Percentiles rank a stretch among this genome's conserved stretches.
phyloP scores from a whole-genome alignment of 495 filamentous ascomycete genomes.

The Polyplosphaeria fusca region DNA sequence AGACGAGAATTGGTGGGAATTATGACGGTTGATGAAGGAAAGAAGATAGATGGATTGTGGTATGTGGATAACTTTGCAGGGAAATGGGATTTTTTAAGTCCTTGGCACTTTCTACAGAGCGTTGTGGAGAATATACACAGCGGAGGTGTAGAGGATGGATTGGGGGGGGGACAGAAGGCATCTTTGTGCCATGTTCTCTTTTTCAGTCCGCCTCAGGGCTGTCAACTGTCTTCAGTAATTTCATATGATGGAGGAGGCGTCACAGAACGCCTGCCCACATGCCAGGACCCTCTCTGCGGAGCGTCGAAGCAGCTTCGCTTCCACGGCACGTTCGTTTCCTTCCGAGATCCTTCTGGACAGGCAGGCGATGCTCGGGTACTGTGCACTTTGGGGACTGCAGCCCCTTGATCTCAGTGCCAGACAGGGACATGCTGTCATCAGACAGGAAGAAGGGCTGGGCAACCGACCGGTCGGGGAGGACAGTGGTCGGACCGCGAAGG shows the following conservation, averaged over 20 bases:
- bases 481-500: slow-evolving; percentile 16
- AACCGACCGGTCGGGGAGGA: slow-evolving; percentile 26
- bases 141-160: neutral
- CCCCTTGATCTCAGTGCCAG: slow-evolving; percentile 20
- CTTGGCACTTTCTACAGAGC: too few species aligned
- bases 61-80: too few species aligned
- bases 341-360: slow-evolving; percentile 43
- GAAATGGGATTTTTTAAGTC: too few species aligned
- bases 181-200: slow-evolving; percentile 14
- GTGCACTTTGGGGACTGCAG: slow-evolving; percentile 40
- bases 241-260: neutral
- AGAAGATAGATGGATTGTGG: too few species aligned
- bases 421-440: slow-evolving; percentile 23
- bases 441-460: slow-evolving; percentile 30
- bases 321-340: slow-evolving; percentile 62
- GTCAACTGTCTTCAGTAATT: slow-evolving; percentile 9
- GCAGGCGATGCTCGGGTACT: slow-evolving; percentile 39
- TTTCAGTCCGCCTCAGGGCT: slow-evolving; percentile 15
- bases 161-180: slow-evolving; percentile 2
- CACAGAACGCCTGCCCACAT: slow-evolving; percentile 59
- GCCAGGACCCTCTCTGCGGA: slow-evolving; percentile 51
- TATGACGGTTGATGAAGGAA: too few species aligned
- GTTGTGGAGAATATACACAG: slow-evolving; percentile 15
- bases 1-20: too few species aligned
- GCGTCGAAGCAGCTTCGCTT: slow-evolving; percentile 46